These are phyloP conservation scores for Fusarium domesticum DNA, from an alignment of 2,329 filamentous ascomycete genomes.

Conservation along the genomic window DNA sequence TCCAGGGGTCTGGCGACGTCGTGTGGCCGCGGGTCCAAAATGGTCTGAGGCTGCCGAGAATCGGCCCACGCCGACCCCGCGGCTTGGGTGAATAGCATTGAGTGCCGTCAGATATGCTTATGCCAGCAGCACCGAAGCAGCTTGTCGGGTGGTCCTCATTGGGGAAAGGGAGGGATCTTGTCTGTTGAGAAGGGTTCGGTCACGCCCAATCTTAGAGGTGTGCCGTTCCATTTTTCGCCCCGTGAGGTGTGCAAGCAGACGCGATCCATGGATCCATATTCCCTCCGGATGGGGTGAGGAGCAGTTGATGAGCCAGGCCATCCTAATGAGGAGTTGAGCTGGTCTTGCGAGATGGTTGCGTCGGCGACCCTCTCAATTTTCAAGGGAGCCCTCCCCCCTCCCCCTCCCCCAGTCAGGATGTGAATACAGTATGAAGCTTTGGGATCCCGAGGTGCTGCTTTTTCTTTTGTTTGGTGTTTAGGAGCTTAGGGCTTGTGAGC, in stretches of 20 bases:
- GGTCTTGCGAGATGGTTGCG: slow-evolving; percentile 9
- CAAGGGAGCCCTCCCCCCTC: slow-evolving; percentile 17
- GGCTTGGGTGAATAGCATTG: slow-evolving; percentile 18
- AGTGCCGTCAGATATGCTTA: slow-evolving; percentile 31
- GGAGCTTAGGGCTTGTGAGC: no score
- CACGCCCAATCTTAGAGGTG: slow-evolving; percentile 14
- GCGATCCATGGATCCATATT: not conserved
- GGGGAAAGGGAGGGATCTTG: slow-evolving; percentile 1
- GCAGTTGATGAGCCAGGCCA: not conserved
- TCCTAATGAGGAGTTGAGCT: slow-evolving; percentile 4
- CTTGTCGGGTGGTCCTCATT: slow-evolving; percentile 10
- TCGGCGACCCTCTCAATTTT: slow-evolving; percentile 7
- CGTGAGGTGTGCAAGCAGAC: slow-evolving; percentile 5
- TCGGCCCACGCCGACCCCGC: slow-evolving; percentile 37
- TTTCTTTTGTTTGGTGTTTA: no score
- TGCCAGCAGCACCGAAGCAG: slow-evolving; percentile 18
- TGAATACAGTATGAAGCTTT: slow-evolving; percentile 5
- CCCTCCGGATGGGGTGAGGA: not conserved
- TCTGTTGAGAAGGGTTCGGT: slow-evolving; percentile 3
- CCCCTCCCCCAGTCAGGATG: no score
- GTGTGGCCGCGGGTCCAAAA: slow-evolving; percentile 35
- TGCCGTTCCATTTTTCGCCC: slow-evolving; percentile 9
- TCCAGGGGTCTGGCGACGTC: slow-evolving; percentile 35
- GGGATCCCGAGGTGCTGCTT: no score
- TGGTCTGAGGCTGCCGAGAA: slow-evolving; percentile 36